phyloP scores from a whole-genome alignment of 2,329 filamentous ascomycete genomes.

The Emericellopsis atlantica region DNA sequence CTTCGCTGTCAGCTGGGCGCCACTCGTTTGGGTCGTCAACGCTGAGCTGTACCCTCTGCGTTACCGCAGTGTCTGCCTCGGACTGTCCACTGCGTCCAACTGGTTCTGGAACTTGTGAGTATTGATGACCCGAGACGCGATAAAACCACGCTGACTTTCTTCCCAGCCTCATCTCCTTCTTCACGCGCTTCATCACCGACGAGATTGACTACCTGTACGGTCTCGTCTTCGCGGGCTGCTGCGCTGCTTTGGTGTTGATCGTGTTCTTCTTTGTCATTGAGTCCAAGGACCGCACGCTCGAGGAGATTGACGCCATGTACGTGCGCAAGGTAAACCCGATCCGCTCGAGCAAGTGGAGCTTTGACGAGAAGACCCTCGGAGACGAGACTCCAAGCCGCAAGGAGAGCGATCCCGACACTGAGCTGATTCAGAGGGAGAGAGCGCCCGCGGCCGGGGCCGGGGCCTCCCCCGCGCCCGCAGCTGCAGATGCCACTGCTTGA shows the following conservation, averaged over 20 bases:
- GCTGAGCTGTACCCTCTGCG: slow-evolving; percentile 52
- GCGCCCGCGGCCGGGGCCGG: too few relatives aligned
- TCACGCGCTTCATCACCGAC: slow-evolving; percentile 61
- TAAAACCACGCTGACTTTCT: slow-evolving; percentile 3
- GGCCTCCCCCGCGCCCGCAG: too few relatives aligned
- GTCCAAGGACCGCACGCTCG: slow-evolving; percentile 56
- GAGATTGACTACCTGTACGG: slow-evolving; percentile 59
- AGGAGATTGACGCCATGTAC: slow-evolving; percentile 73
- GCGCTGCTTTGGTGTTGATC: slow-evolving; percentile 46
- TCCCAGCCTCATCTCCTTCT: slow-evolving; percentile 28
- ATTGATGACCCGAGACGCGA: slow-evolving; percentile 18
- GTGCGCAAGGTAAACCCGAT: slow-evolving; percentile 35
- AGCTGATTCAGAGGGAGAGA: too few relatives aligned
- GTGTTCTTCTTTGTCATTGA: slow-evolving; percentile 70
- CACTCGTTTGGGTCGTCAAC: slow-evolving; percentile 53
- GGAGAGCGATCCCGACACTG: too few relatives aligned
- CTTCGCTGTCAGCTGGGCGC: slow-evolving; percentile 59
- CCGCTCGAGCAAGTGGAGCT: slow-evolving; percentile 15
- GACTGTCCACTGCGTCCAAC: slow-evolving; percentile 43
- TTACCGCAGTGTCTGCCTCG: slow-evolving; percentile 40
- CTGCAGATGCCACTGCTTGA: too few relatives aligned
- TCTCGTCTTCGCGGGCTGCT: slow-evolving; percentile 59
- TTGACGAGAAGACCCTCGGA: too few relatives aligned
- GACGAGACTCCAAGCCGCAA: too few relatives aligned
- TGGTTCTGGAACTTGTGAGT: slow-evolving; percentile 52